Evolutionary conservation across 345 rosid species (phyloP).

Genomic region (Punica granatum): DNA sequence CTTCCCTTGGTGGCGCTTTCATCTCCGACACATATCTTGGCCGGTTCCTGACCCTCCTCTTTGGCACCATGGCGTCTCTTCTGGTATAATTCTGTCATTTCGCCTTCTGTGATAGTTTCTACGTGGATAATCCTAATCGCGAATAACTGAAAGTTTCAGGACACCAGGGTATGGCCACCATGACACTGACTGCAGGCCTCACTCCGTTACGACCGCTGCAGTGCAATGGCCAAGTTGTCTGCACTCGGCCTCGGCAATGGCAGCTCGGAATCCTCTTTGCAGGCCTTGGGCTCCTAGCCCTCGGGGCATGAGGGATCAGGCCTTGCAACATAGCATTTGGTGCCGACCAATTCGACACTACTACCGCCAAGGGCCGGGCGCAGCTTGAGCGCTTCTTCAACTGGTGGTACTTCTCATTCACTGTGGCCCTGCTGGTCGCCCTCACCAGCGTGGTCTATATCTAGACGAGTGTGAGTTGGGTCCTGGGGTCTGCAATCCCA

Average conservation of each 20-base stretch:
- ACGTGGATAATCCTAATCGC: too few relatives aligned
- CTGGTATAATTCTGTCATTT: slow-evolving; percentile 24
- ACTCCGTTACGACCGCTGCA: slow-evolving; percentile 32
- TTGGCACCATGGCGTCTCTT: slow-evolving; percentile 42
- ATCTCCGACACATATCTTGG: slow-evolving; percentile 58
- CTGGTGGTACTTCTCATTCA: slow-evolving; percentile 81
- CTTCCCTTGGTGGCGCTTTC: slow-evolving; percentile 50
- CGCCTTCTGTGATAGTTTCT: too few relatives aligned
- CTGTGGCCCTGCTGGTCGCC: slow-evolving; percentile 43
- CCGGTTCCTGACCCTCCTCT: slow-evolving; percentile 47
- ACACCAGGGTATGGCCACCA: slow-evolving; percentile 60
- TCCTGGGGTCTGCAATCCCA: slow-evolving; percentile 53
- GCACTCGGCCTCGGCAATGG: slow-evolving; percentile 32
- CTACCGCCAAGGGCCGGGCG: slow-evolving; percentile 37
- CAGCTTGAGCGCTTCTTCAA: slow-evolving; percentile 65
- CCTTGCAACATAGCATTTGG: slow-evolving; percentile 84
- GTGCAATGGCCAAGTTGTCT: slow-evolving; percentile 25
- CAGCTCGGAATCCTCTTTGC: slow-evolving; percentile 40
- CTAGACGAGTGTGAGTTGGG: slow-evolving; percentile 65
- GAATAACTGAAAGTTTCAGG: too few relatives aligned
- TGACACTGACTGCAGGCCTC: slow-evolving; percentile 47
- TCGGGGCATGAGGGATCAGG: slow-evolving; percentile 66
- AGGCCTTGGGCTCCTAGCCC: slow-evolving; percentile 40
- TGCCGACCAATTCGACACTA: slow-evolving; percentile 63
- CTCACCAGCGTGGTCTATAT: slow-evolving; percentile 57